Conservation (phyloP, 805 yeast species). For the Suhomyces kilbournensis region DNA sequence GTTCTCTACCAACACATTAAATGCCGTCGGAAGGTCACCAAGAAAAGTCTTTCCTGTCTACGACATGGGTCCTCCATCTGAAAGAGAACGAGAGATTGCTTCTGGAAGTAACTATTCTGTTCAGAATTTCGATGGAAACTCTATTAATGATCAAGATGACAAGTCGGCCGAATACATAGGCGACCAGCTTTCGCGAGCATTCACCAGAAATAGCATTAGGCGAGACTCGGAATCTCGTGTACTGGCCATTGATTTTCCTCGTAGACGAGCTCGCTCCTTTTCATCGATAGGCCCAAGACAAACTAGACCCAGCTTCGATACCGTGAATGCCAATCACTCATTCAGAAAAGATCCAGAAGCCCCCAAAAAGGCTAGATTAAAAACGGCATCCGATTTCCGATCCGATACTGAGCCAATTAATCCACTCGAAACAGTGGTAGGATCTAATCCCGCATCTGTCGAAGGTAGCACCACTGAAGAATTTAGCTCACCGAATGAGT, state of each 20-base stretch:
- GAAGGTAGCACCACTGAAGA: not conserved
- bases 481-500: not conserved
- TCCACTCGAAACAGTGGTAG: not conserved
- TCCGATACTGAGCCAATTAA: not conserved
- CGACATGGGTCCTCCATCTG: conserved; percentile 70
- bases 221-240: conserved; percentile 9
- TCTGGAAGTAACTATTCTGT: conserved; percentile 12
- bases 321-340: conserved; percentile 8
- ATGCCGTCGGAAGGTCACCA: conserved; percentile 45
- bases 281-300: conserved; percentile 6
- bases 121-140: conserved; percentile 3
- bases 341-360: not conserved
- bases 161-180: conserved; percentile 21
- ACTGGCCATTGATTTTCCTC: not conserved
- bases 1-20: not conserved
- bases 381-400: not conserved
- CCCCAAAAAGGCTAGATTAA: not conserved
- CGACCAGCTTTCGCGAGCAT: conserved; percentile 14
- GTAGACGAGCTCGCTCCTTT: conserved; percentile 9
- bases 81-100: conserved; percentile 58
- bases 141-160: conserved; percentile 7
- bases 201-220: conserved; percentile 8
- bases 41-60: conserved; percentile 76
- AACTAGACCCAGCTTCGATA: not conserved
- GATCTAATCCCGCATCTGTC: not conserved